phyloP scores from a whole-genome alignment of 2,329 filamentous ascomycete species.

The Talaromyces funiculosus region DNA sequence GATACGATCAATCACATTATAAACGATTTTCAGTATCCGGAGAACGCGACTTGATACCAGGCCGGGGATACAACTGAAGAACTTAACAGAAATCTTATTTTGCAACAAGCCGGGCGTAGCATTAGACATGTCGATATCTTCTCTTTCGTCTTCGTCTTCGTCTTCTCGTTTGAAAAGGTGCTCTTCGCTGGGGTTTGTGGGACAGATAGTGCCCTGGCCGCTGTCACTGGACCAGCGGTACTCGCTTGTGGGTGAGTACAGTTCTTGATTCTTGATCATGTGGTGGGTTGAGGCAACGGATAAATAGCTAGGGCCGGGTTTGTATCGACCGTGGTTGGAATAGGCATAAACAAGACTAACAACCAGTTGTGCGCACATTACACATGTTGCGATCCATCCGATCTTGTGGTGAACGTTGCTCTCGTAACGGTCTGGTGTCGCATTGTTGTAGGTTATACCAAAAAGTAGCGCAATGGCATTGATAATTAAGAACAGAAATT shows the following conservation, averaged over 20 bases:
- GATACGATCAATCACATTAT: conserved; percentile 66
- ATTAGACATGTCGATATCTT: conserved; percentile 34
- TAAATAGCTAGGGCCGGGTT: conserved; percentile 58
- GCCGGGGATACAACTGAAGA: too few species aligned
- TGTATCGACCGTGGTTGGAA: conserved; percentile 47
- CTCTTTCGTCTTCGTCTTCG: too few species aligned
- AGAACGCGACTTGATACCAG: conserved; percentile 54
- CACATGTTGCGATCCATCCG: conserved; percentile 75
- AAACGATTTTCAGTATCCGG: conserved; percentile 53
- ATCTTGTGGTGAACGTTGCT: conserved; percentile 81
- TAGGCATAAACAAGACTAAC: conserved; percentile 62
- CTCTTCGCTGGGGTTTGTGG: conserved; percentile 56
- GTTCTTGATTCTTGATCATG: conserved; percentile 49
- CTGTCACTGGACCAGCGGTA: conserved; percentile 65
- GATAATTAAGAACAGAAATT: conserved; percentile 60
- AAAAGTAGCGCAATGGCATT: conserved; percentile 62
- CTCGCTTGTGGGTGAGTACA: conserved; percentile 33
- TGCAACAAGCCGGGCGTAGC: conserved; percentile 39
- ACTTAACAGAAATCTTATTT: conserved; percentile 44
- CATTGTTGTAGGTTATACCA: conserved; percentile 67
- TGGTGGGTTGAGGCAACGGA: conserved; percentile 54
- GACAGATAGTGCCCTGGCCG: conserved; percentile 66
- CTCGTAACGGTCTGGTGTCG: conserved; percentile 78
- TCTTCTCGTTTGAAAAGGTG: conserved; percentile 36
- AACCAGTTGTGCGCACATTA: conserved; percentile 63